These are phyloP conservation scores for Mortierella polycephala DNA, from an alignment of 371 early-diverging fungal genomes.

Conservation along the genomic window DNA sequence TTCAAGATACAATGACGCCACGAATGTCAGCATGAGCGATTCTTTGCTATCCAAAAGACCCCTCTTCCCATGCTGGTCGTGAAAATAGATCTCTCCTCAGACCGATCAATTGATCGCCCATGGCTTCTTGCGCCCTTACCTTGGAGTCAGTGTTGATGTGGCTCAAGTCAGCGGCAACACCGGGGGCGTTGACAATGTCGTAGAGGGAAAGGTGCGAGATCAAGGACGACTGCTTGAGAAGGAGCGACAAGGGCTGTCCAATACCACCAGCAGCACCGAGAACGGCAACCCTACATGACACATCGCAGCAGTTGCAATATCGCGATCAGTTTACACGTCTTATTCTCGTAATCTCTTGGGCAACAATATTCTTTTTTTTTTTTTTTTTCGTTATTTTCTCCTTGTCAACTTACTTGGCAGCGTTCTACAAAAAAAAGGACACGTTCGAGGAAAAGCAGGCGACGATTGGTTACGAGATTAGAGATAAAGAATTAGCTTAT, in stretches of 20 bases:
- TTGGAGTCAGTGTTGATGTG: conserved; percentile 95
- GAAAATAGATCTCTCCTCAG: not conserved
- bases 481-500: not conserved
- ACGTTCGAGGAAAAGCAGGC: not conserved
- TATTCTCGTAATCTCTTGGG: no score
- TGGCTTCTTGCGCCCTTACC: conserved; percentile 56
- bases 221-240: conserved; percentile 84
- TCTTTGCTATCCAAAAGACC: not conserved
- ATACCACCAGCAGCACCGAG: conserved; percentile 94
- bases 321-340: not conserved
- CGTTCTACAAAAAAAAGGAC: conserved; percentile 29
- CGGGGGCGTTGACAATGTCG: conserved; percentile 97
- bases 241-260: conserved; percentile 91
- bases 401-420: conserved; percentile 50
- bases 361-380: no score
- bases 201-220: conserved; percentile 92
- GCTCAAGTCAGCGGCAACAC: conserved; percentile 96
- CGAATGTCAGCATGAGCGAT: not conserved
- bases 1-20: not conserved
- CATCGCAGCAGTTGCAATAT: not conserved
- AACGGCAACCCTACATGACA: conserved; percentile 78
- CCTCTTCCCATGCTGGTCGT: no score
- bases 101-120: not conserved
- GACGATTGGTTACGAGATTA: not conserved
- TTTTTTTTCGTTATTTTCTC: no score